Conservation (phyloP, 2,329 filamentous ascomycete species). For the Anthostomella pinea region DNA sequence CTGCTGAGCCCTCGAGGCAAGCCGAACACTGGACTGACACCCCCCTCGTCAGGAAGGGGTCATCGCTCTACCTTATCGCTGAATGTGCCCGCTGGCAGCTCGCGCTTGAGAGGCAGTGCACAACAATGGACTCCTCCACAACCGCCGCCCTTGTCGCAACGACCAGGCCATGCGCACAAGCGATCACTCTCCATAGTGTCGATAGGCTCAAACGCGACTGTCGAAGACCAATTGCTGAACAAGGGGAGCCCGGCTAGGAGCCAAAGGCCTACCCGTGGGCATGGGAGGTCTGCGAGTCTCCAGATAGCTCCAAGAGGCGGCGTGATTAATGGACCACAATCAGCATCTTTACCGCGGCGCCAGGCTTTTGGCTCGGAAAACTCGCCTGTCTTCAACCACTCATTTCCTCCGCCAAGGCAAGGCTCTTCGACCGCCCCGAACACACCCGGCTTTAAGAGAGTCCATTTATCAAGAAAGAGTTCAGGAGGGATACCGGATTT, state of each 20-base stretch:
- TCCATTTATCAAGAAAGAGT: constrained; percentile 40
- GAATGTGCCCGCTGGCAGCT: constrained; percentile 46
- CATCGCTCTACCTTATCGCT: constrained; percentile 69
- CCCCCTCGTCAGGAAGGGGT: constrained; percentile 47
- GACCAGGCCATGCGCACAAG: constrained; percentile 60
- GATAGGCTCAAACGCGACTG: constrained; percentile 56
- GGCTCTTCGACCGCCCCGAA: constrained; percentile 43
- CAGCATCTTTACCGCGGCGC: constrained; percentile 40
- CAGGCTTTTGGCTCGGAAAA: constrained; percentile 40
- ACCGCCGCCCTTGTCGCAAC: constrained; percentile 23
- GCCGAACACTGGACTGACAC: constrained; percentile 43
- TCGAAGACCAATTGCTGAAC: constrained; percentile 42
- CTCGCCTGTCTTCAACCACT: constrained; percentile 52
- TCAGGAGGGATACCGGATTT: constrained; percentile 52
- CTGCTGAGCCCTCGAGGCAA: constrained; percentile 41
- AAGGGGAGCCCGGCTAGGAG: constrained; percentile 42
- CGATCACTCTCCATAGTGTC: constrained; percentile 82
- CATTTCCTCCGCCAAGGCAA: constrained; percentile 50
- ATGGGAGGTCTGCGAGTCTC: constrained; percentile 76
- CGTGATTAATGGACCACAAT: constrained; percentile 43
- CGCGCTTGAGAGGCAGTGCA: constrained; percentile 45
- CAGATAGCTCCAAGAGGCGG: constrained; percentile 62
- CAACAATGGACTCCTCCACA: constrained; percentile 42
- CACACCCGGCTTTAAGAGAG: constrained; percentile 39
- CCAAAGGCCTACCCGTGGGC: constrained; percentile 57